Percentiles rank a stretch among this genome's conserved stretches.
phyloP scores from a whole-genome alignment of 1,139 yeast genomes.

The Sugiyamaella neomexicana region DNA sequence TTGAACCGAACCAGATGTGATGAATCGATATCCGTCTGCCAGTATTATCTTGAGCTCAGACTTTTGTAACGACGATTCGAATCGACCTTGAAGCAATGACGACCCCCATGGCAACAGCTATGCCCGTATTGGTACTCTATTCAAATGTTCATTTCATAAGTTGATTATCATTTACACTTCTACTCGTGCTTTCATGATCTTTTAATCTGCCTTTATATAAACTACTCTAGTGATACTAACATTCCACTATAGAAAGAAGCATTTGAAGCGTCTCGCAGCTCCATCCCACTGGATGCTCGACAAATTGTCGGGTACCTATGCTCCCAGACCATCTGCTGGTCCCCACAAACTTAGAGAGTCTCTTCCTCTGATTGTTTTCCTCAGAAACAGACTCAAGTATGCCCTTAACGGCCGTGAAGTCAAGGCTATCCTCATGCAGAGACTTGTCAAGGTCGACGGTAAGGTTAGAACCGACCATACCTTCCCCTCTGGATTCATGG shows the following conservation, averaged over 20 bases:
- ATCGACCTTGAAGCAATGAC: no score
- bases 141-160: no score
- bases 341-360: slow-evolving; percentile 99
- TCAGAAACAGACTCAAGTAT: slow-evolving; percentile 99
- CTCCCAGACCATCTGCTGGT: slow-evolving; percentile 99
- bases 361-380: slow-evolving; percentile 94
- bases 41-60: no score
- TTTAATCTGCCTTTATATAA: no score
- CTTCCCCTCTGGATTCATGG: slow-evolving; percentile 99
- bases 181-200: no score
- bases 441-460: slow-evolving; percentile 98
- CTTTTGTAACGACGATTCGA: no score
- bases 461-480: slow-evolving; percentile 99
- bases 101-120: no score
- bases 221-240: no score
- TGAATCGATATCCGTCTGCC: background rate
- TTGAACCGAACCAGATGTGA: background rate
- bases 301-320: slow-evolving; percentile 99
- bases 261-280: slow-evolving; percentile 97
- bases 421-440: slow-evolving; percentile 98
- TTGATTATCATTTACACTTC: no score
- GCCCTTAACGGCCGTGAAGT: slow-evolving; percentile 99
- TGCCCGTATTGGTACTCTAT: no score
- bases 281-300: slow-evolving; percentile 99
- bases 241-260: slow-evolving; percentile 59